Base-by-base conservation (phyloP, 768 basidiomycete genomes). In the Tremella fuciformis region DNA sequence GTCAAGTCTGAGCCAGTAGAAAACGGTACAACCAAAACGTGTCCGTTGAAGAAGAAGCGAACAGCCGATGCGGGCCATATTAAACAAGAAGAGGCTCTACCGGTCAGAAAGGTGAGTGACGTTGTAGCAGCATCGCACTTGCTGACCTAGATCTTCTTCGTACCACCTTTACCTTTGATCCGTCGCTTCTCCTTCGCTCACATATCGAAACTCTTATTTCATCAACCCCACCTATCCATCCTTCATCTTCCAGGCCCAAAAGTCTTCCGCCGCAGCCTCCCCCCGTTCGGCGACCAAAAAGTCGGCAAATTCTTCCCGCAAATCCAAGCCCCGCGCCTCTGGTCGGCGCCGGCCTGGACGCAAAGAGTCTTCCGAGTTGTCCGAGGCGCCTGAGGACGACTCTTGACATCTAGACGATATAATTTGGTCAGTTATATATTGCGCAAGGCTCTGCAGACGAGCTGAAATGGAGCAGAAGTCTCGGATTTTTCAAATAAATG, bases 381-480 rank as follows among this genome's bases (percentile, higher is more conserved):
- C 63, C 38, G 63, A 64, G 44, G 56, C 59, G 63, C 63, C 63
- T 55, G 61, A 63, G 21, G 48, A 50, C 11, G 11, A 34, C 11
- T 11, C 29, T 6, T 34, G 11, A 11, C 29, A 11, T 34, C 11
- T 34, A 11, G 11, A 34, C 29, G 29, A 34, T 34, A 11, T 11
- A 34, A 34, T 6, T 11, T 11, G 29, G 29, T n/a, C n/a, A n/a
- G n/a, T n/a, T n/a, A n/a, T n/a, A n/a, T n/a, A n/a, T n/a, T n/a
- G n/a, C n/a, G n/a, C n/a, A n/a, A n/a, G n/a, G n/a, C n/a, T n/a
- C n/a, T n/a, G n/a, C n/a, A n/a, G n/a, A n/a, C n/a, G n/a, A n/a
- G n/a, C n/a, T n/a, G n/a, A n/a, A n/a, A n/a, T n/a, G n/a, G n/a
- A n/a, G n/a, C n/a, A n/a, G n/a, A n/a, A n/a, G n/a, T n/a, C n/a